Conservation (phyloP, 805 yeast genomes). For the Scheffersomyces stipitis region DNA sequence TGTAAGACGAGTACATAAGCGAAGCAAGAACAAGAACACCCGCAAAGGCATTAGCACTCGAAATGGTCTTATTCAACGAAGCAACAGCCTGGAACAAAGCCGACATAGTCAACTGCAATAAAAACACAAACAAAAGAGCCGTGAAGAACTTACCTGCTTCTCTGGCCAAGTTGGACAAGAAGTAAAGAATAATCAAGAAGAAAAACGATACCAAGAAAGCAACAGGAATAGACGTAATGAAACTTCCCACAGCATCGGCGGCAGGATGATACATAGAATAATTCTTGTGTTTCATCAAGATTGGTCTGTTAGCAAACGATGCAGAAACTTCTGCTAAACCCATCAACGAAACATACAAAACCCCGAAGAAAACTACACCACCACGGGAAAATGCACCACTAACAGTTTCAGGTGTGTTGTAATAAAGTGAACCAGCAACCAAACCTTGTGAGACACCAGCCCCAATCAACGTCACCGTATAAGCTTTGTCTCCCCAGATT, state of each 20-base stretch:
- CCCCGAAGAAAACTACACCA: constrained; percentile 59
- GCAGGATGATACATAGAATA: constrained; percentile 30
- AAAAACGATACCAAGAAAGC: constrained; percentile 17
- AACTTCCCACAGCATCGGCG: constrained; percentile 24
- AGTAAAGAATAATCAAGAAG: constrained; percentile 26
- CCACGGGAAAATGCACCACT: constrained; percentile 63
- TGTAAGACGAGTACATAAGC: constrained; percentile 28
- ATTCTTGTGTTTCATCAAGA: constrained; percentile 29
- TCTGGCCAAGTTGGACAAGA: constrained; percentile 36
- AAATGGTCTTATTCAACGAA: constrained; percentile 50
- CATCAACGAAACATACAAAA: constrained; percentile 52
- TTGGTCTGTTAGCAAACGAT: constrained; percentile 22
- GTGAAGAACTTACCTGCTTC: constrained; percentile 58
- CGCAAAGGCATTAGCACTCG: constrained; percentile 57
- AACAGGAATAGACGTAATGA: constrained; percentile 22
- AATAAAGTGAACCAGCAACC: constrained; percentile 63
- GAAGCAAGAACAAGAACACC: constrained; percentile 41
- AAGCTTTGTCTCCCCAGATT: constrained; percentile 55
- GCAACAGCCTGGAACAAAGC: constrained; percentile 55
- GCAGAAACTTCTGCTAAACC: constrained; percentile 46
- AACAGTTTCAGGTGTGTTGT: constrained; percentile 49
- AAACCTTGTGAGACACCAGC: constrained; percentile 59
- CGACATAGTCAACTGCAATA: constrained; percentile 53
- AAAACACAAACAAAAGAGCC: constrained; percentile 44
- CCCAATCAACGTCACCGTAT: constrained; percentile 42